Evolutionary conservation across 73 alveolate species (phyloP).

Genomic region (Effrenium voratum): DNA sequence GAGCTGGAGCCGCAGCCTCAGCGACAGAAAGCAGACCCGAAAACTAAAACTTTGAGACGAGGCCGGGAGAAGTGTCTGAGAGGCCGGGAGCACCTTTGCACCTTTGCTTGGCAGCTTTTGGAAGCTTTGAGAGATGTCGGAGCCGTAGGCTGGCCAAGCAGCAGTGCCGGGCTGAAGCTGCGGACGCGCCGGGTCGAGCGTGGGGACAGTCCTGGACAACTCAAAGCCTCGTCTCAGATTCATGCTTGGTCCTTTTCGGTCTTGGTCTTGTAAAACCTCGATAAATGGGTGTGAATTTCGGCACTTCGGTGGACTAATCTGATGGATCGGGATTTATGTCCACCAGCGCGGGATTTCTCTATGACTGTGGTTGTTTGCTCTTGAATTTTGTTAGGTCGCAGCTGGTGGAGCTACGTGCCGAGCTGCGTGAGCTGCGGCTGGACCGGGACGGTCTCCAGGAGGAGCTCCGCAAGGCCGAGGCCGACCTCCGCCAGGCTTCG

Average conservation of each 20-base stretch:
- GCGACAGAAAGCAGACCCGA: too few species aligned
- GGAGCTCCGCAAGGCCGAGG: slow-evolving; percentile 64
- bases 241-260: too few species aligned
- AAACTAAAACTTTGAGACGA: neutral
- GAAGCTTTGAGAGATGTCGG: neutral
- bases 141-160: slow-evolving; percentile 7
- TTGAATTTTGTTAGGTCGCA: neutral
- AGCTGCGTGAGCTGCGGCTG: slow-evolving; percentile 26
- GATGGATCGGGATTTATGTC: too few species aligned
- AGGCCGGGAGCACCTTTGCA: neutral
- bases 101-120: neutral
- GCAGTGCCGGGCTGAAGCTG: slow-evolving; percentile 17
- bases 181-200: too few species aligned
- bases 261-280: too few species aligned
- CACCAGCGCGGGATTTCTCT: too few species aligned
- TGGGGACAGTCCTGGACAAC: too few species aligned
- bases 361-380: too few species aligned
- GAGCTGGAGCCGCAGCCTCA: slow-evolving; percentile 29
- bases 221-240: neutral
- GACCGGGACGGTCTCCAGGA: slow-evolving; percentile 34
- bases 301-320: too few species aligned
- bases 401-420: slow-evolving; percentile 6
- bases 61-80: slow-evolving; percentile 54
- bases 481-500: slow-evolving; percentile 15
- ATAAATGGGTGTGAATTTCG: too few species aligned